Percentiles rank a stretch among this genome's conserved stretches.
Conservation (phyloP, 2,329 filamentous ascomycete genomes). For the Aspergillus quadricinctus region DNA sequence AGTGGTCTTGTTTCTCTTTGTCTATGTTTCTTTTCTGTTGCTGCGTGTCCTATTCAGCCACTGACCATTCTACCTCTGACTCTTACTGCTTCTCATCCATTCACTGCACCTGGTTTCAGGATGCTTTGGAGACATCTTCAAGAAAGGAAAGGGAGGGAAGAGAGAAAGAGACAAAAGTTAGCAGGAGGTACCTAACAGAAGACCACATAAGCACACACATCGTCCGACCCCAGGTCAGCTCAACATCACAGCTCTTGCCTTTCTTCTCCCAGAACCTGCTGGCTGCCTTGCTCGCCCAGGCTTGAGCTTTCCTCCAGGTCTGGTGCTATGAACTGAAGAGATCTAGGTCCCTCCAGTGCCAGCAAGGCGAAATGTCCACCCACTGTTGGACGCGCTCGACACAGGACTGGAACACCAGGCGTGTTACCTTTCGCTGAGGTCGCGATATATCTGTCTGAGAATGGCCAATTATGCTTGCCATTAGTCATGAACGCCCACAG, state of each 20-base stretch:
- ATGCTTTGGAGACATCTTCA: neutral
- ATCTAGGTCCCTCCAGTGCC: constrained; percentile 31
- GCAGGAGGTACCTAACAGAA: neutral
- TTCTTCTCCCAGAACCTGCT: constrained; percentile 4
- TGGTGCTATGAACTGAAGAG: constrained; percentile 16
- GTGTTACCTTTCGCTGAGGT: constrained; percentile 26
- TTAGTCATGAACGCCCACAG: constrained; percentile 42
- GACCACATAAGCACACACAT: too few species aligned
- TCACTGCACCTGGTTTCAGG: neutral
- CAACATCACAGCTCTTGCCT: constrained; percentile 10
- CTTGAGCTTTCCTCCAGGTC: neutral
- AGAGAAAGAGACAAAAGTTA: neutral
- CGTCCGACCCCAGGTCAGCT: neutral
- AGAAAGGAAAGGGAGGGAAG: too few species aligned
- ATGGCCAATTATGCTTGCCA: constrained; percentile 41
- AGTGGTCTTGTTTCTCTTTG: neutral
- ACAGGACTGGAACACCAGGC: constrained; percentile 31
- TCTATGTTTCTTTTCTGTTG: neutral
- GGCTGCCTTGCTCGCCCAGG: neutral
- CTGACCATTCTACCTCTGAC: neutral
- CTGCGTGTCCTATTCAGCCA: neutral
- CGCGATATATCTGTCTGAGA: constrained; percentile 41
- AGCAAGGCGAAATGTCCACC: constrained; percentile 42
- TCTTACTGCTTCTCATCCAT: neutral
- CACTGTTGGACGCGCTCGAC: constrained; percentile 39